These are phyloP conservation scores for Coemansia sp. DNA, from an alignment of 192 early-diverging fungal species.

Conservation along the genomic window DNA sequence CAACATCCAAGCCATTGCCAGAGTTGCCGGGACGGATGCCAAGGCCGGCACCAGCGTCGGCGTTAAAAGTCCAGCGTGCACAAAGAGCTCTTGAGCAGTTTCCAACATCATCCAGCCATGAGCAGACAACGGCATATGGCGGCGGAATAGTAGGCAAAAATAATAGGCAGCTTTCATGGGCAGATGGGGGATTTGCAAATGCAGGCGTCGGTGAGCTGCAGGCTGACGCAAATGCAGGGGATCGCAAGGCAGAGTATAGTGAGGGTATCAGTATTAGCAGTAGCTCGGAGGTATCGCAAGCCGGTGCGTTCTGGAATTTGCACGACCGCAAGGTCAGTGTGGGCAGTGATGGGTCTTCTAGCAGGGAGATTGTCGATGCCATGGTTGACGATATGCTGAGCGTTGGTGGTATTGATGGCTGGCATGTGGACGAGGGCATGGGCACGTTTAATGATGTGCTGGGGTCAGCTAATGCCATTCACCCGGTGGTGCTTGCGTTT, in stretches of 20 bases:
- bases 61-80: background rate
- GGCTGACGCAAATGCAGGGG: conserved; percentile 12
- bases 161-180: conserved; percentile 1
- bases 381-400: conserved; percentile 35
- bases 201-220: background rate
- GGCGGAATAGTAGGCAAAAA: conserved; percentile 5
- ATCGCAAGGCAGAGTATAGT: conserved; percentile 22
- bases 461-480: conserved; percentile 23
- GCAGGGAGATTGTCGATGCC: conserved; percentile 34
- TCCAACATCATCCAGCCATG: conserved; percentile 3
- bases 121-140: background rate
- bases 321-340: conserved; percentile 35
- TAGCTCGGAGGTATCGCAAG: background rate
- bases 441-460: conserved; percentile 49
- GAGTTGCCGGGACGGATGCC: background rate
- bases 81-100: conserved; percentile 10
- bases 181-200: background rate
- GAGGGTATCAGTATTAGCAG: conserved; percentile 8
- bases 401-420: conserved; percentile 19
- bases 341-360: conserved; percentile 8
- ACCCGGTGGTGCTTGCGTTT: conserved; percentile 43
- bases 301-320: conserved; percentile 28
- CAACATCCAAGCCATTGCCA: background rate
- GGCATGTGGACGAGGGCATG: conserved; percentile 30
- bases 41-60: background rate